phyloP scores from a whole-genome alignment of 2,329 filamentous ascomycete species.

The Cordyceps tenuipes region DNA sequence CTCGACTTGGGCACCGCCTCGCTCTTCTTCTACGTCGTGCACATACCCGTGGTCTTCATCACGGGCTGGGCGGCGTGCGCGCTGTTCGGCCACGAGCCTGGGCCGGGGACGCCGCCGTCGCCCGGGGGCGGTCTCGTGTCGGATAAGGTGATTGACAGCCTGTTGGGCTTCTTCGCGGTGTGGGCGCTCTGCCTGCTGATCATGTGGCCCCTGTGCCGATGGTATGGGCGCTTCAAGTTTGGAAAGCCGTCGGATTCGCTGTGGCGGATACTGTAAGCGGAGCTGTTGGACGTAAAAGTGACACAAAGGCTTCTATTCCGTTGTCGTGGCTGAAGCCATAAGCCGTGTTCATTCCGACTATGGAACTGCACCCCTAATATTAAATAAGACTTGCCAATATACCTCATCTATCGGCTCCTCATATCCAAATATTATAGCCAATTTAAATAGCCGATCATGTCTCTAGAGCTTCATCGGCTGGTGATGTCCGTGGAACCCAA shows the following conservation, averaged over 20 bases:
- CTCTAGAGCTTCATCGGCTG: neutral
- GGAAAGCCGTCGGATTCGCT: constrained; percentile 33
- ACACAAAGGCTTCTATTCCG: neutral
- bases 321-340: neutral
- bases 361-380: neutral
- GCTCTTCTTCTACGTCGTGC: constrained; percentile 37
- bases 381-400: neutral
- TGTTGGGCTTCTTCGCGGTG: constrained; percentile 29
- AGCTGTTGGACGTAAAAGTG: neutral
- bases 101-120: constrained; percentile 18
- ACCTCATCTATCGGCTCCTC: neutral
- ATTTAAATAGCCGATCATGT: neutral
- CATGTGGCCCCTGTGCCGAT: constrained; percentile 33
- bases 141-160: constrained; percentile 26
- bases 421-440: neutral
- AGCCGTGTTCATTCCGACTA: neutral
- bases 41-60: constrained; percentile 27
- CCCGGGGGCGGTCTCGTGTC: constrained; percentile 17
- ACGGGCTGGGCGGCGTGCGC: constrained; percentile 19
- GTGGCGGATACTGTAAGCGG: constrained; percentile 33
- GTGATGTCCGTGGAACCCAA: constrained; percentile 59
- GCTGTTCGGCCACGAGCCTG: constrained; percentile 28
- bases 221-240: constrained; percentile 36
- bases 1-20: constrained; percentile 37
- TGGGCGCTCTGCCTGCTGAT: constrained; percentile 28